phyloP scores from a whole-genome alignment of 2,329 filamentous ascomycete species.

The Didymella keratinophila region DNA sequence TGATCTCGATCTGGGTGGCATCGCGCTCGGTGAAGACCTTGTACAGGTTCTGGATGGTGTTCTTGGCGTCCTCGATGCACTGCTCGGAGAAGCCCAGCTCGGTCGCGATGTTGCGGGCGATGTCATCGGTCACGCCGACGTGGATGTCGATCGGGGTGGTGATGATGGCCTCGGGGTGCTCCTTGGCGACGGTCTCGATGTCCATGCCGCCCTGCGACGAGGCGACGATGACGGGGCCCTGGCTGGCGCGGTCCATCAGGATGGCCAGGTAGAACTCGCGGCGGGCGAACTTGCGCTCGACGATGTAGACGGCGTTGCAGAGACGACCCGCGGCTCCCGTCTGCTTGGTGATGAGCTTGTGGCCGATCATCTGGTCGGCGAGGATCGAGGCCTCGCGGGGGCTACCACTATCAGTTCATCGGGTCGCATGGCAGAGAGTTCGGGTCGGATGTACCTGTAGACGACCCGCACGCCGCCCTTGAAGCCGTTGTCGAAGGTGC shows the following conservation, averaged over 20 bases:
- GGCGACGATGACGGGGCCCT: constrained; percentile 93
- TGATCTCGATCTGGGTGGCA: constrained; percentile 99
- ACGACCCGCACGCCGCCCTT: constrained; percentile 99
- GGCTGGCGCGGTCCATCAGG: constrained; percentile 93
- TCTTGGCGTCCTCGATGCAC: constrained; percentile 93
- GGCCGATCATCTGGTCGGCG: constrained; percentile 98
- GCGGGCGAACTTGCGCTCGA: constrained; percentile 98
- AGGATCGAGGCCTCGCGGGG: constrained; percentile 96
- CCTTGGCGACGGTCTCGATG: constrained; percentile 98
- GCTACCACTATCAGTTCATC: constrained; percentile 47
- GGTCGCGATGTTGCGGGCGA: constrained; percentile 86
- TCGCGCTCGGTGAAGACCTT: constrained; percentile 98
- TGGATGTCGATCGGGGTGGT: constrained; percentile 96
- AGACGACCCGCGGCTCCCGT: constrained; percentile 91
- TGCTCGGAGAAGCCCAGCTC: constrained; percentile 98
- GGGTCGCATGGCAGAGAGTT: no score
- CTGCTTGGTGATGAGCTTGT: constrained; percentile 99
- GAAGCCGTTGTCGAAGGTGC: constrained; percentile 95
- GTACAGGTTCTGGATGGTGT: constrained; percentile 99
- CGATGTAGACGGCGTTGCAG: constrained; percentile 98
- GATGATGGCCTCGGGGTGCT: constrained; percentile 93
- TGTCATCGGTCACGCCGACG: constrained; percentile 91
- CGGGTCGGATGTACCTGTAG: constrained; percentile 71
- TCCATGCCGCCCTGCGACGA: constrained; percentile 99
- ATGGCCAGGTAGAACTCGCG: constrained; percentile 99